Evolutionary conservation across 805 yeast genomes (phyloP), one percentile per base, ranked within the genome.

Genomic region (Kazachstania taianensis): DNA sequence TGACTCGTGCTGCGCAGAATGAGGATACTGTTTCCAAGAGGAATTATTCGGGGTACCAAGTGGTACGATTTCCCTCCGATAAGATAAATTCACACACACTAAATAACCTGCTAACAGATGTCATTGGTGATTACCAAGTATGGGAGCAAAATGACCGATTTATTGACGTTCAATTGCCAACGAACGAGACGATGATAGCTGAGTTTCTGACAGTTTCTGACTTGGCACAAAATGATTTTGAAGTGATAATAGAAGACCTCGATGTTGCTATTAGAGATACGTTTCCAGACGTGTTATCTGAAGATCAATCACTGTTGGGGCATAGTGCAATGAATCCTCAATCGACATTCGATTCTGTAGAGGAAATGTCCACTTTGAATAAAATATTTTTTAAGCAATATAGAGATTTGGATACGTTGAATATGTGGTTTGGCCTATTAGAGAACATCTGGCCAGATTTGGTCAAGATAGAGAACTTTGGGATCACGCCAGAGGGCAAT

Each of bases 401-500:
- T 58, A 66, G 87, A 41, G 74, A 80, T 20, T 61, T 83, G 41
- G 70, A 71, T 20, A 70, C 84, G 4, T 78, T 86, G 14, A 69
- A 82, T 47, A 62, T 76, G 1, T 84, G 94, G 94, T 64, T 79
- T 43, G 79, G 74, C 31, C 46, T 76, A 16, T 49, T 85, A 15
- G 64, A 66, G 41, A 66, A 69, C 37, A 68, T 81, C 2, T 82
- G 70, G 53, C 84, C 94, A 0, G 69, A 75, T 7, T 48, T 79
- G 7, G 69, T 83, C n/a, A 57, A 56, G 3, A 54, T 81, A 13
- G 85, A 81, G 52, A 63, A 69, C 47, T 71, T 84, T 12, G 96
- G 96, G 2, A 67, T 67, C 38, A 81, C 94, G 0, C 73, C 58
- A 50, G 94, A 85, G 57, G 83, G 83, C 5, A 65, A 92, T 37